Percentiles rank a stretch among this genome's conserved stretches.
phyloP scores from a whole-genome alignment of 2,329 filamentous ascomycete species.

The Penicillium psychrosexuale region DNA sequence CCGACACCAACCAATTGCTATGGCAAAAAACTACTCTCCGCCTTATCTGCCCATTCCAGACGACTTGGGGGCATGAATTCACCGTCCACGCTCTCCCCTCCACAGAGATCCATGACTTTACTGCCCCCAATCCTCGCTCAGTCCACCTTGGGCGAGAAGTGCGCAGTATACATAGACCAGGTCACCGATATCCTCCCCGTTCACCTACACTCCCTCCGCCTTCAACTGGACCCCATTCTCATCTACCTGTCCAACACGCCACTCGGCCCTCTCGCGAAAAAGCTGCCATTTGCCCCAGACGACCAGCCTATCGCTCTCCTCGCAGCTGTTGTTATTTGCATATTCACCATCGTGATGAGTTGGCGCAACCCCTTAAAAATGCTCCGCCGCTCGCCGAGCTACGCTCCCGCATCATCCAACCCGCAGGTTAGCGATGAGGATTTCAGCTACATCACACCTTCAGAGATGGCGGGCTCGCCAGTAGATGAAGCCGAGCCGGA shows the following conservation, averaged over 20 bases:
- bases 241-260: slow-evolving; percentile 24
- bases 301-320: slow-evolving; percentile 24
- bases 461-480: slow-evolving; percentile 32
- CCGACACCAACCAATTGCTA: slow-evolving; percentile 1
- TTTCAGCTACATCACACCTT: slow-evolving; percentile 40
- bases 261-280: slow-evolving; percentile 23
- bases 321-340: slow-evolving; percentile 27
- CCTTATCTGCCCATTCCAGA: slow-evolving; percentile 23
- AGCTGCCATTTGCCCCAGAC: slow-evolving; percentile 20
- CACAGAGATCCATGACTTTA: slow-evolving; percentile 38
- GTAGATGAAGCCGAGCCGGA: slow-evolving; percentile 41
- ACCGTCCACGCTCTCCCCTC: slow-evolving; percentile 9
- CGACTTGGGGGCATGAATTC: slow-evolving; percentile 17
- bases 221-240: slow-evolving; percentile 28
- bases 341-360: slow-evolving; percentile 35
- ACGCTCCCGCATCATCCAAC: slow-evolving; percentile 24
- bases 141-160: slow-evolving; percentile 42
- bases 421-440: slow-evolving; percentile 40
- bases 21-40: slow-evolving; percentile 28
- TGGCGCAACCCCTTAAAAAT: slow-evolving; percentile 35
- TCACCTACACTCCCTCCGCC: slow-evolving; percentile 33
- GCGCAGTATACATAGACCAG: slow-evolving; percentile 39
- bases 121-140: slow-evolving; percentile 37
- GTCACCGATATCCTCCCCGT: slow-evolving; percentile 32
- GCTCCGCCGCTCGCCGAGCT: slow-evolving; percentile 33